Base-by-base conservation (phyloP, 176 grass and related monocot genomes). In the Musa itinerans region DNA sequence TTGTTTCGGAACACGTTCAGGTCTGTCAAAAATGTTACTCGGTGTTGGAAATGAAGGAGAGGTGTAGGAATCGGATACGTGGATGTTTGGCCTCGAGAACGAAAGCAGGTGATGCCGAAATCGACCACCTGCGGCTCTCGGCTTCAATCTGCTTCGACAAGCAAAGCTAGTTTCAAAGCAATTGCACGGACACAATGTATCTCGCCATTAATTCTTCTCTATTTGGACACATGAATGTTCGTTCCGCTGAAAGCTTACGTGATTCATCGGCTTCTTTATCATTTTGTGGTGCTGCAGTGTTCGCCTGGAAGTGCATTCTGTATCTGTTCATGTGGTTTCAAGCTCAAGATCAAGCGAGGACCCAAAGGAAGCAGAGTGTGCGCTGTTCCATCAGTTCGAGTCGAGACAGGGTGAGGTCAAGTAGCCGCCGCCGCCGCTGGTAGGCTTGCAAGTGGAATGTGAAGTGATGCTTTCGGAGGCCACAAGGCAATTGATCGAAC, bases 41-140 rank as follows among this genome's bases (percentile, higher is more conserved):
- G 34, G 34, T 5, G 34, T 43, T 43, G 34, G 4, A 0, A 43
- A 43, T 0, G 34, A 6, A 5, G 34, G 34, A 43, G 34, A 43
- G 34, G 34, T 0, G 34, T 43, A 43, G 34, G 34, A 43, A 43
- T 43, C 34, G 34, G 34, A 65, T 13, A 65, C 63, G 11, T 27
- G 63, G 23, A 65, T 15, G 63, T 12, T 65, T 65, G 63, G 63
- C 63, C 63, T 65, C 63, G 63, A 65, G 63, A 65, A 65, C 9
- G 21, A 20, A 5, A 65, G 26, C 11, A 27, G 13, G 63, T 13
- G 4, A 25, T 65, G 11, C 22, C 63, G 63, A 21, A 64, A 64
- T 10, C 62, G 62, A 64, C 11, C 16, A n/a, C 16, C 17, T 62
- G 58, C 58, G n/a, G 58, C 58, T n/a, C 17, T 62, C 19, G 17